Conservation (phyloP, 768 basidiomycete genomes). For the Trametes meyenii region DNA sequence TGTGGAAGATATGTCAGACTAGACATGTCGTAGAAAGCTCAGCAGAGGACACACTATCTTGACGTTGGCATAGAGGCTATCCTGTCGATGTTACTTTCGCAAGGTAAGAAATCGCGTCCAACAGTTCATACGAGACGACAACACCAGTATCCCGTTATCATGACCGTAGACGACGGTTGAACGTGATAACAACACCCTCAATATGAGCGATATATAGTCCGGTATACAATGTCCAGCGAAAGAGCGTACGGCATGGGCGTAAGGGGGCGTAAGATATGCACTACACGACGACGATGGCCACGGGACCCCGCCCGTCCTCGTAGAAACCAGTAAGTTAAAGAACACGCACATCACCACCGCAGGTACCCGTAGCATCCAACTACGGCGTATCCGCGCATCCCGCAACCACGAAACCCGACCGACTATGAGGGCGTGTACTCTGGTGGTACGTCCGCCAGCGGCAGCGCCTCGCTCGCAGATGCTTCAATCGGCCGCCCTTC, state of each 20-base stretch:
- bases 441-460: slow-evolving; percentile 18
- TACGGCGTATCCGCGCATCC: background rate
- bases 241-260: background rate
- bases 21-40: too few relatives aligned
- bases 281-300: slow-evolving; percentile 1
- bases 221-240: slow-evolving; percentile 1
- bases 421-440: slow-evolving; percentile 16
- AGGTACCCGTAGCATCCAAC: too few relatives aligned
- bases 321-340: background rate
- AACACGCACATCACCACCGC: background rate
- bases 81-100: too few relatives aligned
- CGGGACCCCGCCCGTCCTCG: background rate
- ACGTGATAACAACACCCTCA: background rate
- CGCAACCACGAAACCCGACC: background rate
- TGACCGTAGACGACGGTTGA: background rate
- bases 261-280: background rate
- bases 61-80: too few relatives aligned
- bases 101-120: too few relatives aligned
- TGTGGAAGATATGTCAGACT: too few relatives aligned
- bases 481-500: slow-evolving; percentile 8
- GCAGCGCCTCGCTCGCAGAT: background rate
- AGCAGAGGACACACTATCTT: too few relatives aligned
- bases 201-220: slow-evolving; percentile 1
- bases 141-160: too few relatives aligned
- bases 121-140: too few relatives aligned